Percentiles rank a stretch among this genome's conserved stretches.
These are phyloP conservation scores for Cajanus cajan DNA, from an alignment of 306 rosid species.

Conservation along the genomic window DNA sequence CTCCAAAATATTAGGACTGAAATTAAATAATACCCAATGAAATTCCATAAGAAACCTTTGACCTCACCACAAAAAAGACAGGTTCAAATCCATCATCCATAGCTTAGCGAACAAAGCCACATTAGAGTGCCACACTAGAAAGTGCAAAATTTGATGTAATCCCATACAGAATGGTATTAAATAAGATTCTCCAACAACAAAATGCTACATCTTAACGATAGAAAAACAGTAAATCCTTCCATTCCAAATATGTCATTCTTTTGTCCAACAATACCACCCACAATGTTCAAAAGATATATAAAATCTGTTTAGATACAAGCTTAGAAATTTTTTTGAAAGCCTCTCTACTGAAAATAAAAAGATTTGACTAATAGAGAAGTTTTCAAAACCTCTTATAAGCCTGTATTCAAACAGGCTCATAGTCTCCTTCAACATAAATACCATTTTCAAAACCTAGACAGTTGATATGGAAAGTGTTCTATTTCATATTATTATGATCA, in stretches of 20 bases:
- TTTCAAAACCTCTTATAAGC: too few species aligned
- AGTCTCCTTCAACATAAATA: background rate
- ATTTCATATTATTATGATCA: background rate
- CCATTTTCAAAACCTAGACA: background rate
- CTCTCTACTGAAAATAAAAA: too few species aligned
- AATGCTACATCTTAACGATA: background rate
- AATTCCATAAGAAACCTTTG: background rate
- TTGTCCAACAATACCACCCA: background rate
- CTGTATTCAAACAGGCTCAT: background rate
- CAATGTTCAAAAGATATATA: background rate
- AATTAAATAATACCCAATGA: background rate
- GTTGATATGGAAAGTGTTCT: background rate
- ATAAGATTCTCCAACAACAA: background rate
- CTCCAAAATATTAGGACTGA: background rate
- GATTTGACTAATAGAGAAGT: too few species aligned
- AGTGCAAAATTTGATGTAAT: background rate
- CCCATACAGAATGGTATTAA: background rate
- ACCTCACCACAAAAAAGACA: background rate
- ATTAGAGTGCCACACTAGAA: constrained; percentile 1
- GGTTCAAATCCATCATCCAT: background rate
- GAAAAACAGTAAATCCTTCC: background rate
- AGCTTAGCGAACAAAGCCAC: background rate
- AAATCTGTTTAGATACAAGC: too few species aligned
- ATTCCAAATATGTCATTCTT: background rate
- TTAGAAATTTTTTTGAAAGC: too few species aligned